Conservation (phyloP, 2,329 filamentous ascomycete species). For the Colletotrichum caudatum region DNA sequence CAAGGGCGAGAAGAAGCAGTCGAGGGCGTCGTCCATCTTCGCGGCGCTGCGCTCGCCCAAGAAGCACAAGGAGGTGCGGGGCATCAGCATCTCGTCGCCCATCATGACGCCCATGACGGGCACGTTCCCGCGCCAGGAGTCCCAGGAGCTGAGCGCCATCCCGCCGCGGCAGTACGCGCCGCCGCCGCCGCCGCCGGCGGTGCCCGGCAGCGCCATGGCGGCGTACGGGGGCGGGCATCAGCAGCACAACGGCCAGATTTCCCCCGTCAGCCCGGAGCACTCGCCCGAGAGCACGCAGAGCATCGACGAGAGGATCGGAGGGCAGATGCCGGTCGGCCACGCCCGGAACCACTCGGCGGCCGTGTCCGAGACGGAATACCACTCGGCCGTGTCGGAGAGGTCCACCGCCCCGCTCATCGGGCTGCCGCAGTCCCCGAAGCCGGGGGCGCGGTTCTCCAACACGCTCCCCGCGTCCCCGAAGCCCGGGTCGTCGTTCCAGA, state of each 20-base stretch:
- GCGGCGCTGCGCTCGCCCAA: conserved; percentile 72
- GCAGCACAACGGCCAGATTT: conserved; percentile 49
- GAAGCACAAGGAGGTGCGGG: conserved; percentile 64
- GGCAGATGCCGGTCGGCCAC: conserved; percentile 52
- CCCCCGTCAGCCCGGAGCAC: conserved; percentile 61
- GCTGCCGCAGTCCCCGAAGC: conserved; percentile 60
- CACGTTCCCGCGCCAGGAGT: conserved; percentile 67
- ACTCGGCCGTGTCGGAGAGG: conserved; percentile 64
- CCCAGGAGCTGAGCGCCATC: conserved; percentile 69
- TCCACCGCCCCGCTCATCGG: conserved; percentile 65
- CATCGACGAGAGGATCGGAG: conserved; percentile 68
- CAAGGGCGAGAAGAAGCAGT: conserved; percentile 62
- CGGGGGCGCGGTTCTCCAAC: conserved; percentile 52
- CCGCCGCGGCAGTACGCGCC: conserved; percentile 70
- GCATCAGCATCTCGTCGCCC: conserved; percentile 72
- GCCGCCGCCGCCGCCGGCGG: conserved; percentile 66
- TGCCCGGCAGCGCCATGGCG: conserved; percentile 64
- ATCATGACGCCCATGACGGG: conserved; percentile 73
- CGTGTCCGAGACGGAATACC: conserved; percentile 57
- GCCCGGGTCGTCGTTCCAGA: conserved; percentile 62
- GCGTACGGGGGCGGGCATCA: conserved; percentile 50
- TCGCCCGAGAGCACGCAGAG: conserved; percentile 62
- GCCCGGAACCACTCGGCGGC: conserved; percentile 55
- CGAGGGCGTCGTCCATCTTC: conserved; percentile 69
- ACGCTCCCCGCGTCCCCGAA: conserved; percentile 63